phyloP scores from a whole-genome alignment of 805 yeast species.

The Tanozyma kutaoensis region DNA sequence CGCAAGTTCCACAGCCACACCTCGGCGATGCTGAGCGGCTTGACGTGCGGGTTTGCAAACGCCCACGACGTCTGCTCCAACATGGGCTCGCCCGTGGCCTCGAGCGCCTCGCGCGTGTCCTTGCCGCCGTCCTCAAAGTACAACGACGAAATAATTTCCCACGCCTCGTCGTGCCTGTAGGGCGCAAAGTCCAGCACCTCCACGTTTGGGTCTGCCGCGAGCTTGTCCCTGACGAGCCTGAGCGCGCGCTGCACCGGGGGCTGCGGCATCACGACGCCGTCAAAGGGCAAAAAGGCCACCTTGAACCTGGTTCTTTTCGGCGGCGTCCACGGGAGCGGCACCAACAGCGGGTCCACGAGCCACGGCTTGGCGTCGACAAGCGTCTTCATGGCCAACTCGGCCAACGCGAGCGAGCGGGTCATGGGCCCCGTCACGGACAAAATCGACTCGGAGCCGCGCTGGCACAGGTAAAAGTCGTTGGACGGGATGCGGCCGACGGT shows the following conservation, averaged over 20 bases:
- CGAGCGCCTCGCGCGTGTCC: slow-evolving; percentile 36
- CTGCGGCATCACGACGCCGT: slow-evolving; percentile 8
- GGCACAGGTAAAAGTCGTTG: slow-evolving; percentile 36
- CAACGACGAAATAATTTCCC: slow-evolving; percentile 41
- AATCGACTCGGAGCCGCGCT: slow-evolving; percentile 54
- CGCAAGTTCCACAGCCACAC: slow-evolving; percentile 39
- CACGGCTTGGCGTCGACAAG: slow-evolving; percentile 56
- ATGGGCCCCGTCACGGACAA: slow-evolving; percentile 62
- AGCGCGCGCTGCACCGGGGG: slow-evolving; percentile 7
- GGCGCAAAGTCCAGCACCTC: slow-evolving; percentile 44
- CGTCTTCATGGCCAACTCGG: slow-evolving; percentile 55
- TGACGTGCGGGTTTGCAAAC: too few relatives aligned
- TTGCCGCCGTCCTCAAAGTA: slow-evolving; percentile 60
- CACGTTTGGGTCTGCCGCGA: slow-evolving; percentile 37
- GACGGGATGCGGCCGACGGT: slow-evolving; percentile 36
- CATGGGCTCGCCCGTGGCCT: slow-evolving; percentile 59
- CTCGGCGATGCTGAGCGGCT: slow-evolving; percentile 39
- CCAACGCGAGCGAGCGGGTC: slow-evolving; percentile 49
- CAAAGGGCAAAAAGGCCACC: slow-evolving; percentile 6
- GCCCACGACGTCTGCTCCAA: slow-evolving; percentile 50
- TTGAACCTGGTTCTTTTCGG: slow-evolving; percentile 3
- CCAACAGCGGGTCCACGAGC: slow-evolving; percentile 32
- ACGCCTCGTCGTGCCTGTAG: slow-evolving; percentile 43
- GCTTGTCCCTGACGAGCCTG: slow-evolving; percentile 3
- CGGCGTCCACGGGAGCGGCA: slow-evolving; percentile 10